These are phyloP conservation scores for Geranomyces michiganensis DNA, from an alignment of 192 early-diverging fungal species.

Conservation along the genomic window DNA sequence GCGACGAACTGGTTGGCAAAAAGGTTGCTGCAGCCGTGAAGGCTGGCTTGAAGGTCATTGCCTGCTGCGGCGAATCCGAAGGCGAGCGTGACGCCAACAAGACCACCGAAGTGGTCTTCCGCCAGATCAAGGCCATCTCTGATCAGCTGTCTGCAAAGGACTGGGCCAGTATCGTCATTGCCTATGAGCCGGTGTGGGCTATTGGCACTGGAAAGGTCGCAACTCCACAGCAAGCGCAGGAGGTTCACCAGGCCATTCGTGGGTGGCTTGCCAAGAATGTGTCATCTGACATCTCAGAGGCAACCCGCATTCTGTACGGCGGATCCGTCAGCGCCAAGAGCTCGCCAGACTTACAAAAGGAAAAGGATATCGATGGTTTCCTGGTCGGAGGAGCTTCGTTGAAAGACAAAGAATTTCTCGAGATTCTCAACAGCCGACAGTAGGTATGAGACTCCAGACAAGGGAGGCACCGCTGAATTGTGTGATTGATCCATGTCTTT, in stretches of 20 bases:
- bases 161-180: conserved; percentile 94
- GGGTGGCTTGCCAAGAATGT: conserved; percentile 84
- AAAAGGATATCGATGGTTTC: conserved; percentile 98
- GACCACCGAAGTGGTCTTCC: conserved; percentile 84
- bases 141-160: conserved; percentile 65
- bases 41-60: conserved; percentile 86
- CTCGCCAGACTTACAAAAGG: conserved; percentile 74
- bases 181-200: conserved; percentile 99
- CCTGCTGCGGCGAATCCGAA: conserved; percentile 95
- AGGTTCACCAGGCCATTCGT: conserved; percentile 89
- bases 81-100: conserved; percentile 88
- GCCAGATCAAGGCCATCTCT: conserved; percentile 87
- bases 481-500: background rate
- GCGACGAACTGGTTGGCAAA: conserved; percentile 84
- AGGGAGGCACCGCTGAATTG: background rate
- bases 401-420: conserved; percentile 67
- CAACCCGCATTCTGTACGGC: conserved; percentile 94
- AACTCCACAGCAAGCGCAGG: conserved; percentile 90
- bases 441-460: background rate
- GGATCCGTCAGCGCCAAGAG: conserved; percentile 90
- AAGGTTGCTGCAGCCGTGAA: conserved; percentile 88
- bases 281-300: conserved; percentile 79
- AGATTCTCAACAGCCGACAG: conserved; percentile 23
- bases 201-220: conserved; percentile 99
- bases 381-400: conserved; percentile 98